Evolutionary conservation across 257 asterid species (phyloP).

Genomic region (Apocynum venetum): DNA sequence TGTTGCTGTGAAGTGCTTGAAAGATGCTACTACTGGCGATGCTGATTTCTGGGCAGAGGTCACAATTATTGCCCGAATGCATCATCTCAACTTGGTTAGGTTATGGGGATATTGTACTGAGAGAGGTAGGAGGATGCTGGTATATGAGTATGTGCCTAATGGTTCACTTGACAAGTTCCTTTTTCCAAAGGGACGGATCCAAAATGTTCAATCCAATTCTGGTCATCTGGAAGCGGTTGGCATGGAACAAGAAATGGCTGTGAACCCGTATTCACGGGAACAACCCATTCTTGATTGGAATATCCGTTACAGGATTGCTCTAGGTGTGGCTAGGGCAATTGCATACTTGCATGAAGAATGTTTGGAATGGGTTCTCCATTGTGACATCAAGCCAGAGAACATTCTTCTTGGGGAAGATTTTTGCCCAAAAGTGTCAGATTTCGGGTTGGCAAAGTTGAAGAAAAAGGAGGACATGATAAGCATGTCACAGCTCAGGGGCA

Average conservation of each 20-base stretch:
- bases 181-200: constrained; percentile 39
- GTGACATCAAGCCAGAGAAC: constrained; percentile 91
- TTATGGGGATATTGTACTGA: constrained; percentile 96
- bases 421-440: constrained; percentile 90
- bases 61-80: constrained; percentile 85
- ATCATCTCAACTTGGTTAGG: constrained; percentile 79
- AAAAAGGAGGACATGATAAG: constrained; percentile 68
- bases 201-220: neutral
- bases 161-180: constrained; percentile 72
- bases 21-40: constrained; percentile 56
- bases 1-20: constrained; percentile 72
- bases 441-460: constrained; percentile 78
- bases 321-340: constrained; percentile 89
- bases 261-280: neutral
- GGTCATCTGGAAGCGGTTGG: neutral
- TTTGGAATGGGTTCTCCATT: constrained; percentile 85
- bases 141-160: constrained; percentile 73
- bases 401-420: constrained; percentile 79
- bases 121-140: constrained; percentile 54
- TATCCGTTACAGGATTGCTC: constrained; percentile 65
- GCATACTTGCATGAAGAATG: constrained; percentile 92
- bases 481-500: constrained; percentile 62
- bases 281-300: constrained; percentile 71
- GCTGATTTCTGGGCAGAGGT: constrained; percentile 88
- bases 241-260: constrained; percentile 14